Evolutionary conservation across 352 stramenopile species (phyloP), one percentile per base, ranked within the genome.

Genomic region (Pythium phragmitis): DNA sequence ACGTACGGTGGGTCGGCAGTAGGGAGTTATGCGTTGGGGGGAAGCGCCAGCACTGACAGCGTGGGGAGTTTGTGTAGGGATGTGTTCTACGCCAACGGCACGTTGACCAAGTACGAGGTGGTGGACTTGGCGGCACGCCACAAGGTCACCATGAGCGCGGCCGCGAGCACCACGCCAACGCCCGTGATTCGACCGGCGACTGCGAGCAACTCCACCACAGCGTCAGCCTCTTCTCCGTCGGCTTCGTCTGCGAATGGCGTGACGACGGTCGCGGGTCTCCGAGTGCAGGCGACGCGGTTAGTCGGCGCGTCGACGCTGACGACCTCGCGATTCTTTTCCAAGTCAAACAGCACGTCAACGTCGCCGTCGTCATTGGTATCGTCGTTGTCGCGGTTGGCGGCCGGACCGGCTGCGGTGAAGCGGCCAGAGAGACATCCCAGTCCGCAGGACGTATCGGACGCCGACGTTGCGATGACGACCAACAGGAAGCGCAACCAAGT

Each of bases 61-160:
- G 21, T 68, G 9, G 19, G 42, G 6, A 46, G 19, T 36, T 39
- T 21, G 68, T 34, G 21, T 34, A 85, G 75, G 2, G 86, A 94
- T 69, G 65, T 77, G 36, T 94, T 94, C 49, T 93, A 91, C 69
- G 84, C 82, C 45, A 92, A 92, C 55, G 86, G 86, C 3, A 92
- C 86, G 53, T 67, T 94, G 28, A 89, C 80, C 47, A 93, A 95
- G 75, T 95, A 95, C 70, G 75, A 88, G 48, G 82, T 94, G 12
- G 68, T 94, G 23, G 79, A 94, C 55, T 49, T 72, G 33, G 70
- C 85, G 54, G 66, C 63, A 0, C 28, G 19, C 9, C 34, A 54
- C 34, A 70, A 67, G 19, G 73, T 72, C n/a, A 55, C 61, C 48
- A 56, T 87, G 28, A 64, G 73, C 39, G 69, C 80, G 55, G 60